Conservation (phyloP, 2,329 filamentous ascomycete genomes). For the Aspergillus floridensis region DNA sequence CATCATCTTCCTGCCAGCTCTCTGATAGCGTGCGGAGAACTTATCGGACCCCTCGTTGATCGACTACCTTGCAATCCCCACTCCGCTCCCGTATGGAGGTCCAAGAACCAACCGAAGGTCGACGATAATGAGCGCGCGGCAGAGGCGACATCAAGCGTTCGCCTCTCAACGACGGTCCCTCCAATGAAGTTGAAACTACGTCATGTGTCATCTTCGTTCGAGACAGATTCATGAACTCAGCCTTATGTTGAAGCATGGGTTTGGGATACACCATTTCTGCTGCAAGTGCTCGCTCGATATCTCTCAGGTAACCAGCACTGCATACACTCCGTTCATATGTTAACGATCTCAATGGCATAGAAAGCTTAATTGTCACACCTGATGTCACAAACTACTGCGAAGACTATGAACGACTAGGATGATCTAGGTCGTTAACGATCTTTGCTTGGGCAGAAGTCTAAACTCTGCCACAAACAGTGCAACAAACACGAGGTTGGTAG, state of each 20-base stretch:
- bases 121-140: not conserved
- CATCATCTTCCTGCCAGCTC: not conserved
- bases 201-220: not conserved
- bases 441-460: not conserved
- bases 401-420: not conserved
- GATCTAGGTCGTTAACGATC: not conserved
- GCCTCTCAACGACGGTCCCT: not conserved
- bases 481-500: conserved; percentile 1
- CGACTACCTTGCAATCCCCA: not conserved
- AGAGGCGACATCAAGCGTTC: not conserved
- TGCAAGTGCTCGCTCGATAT: not conserved
- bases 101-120: not conserved
- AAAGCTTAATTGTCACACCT: conserved; percentile 6
- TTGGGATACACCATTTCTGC: not conserved
- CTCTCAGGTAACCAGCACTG: not conserved
- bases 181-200: not conserved
- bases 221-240: not conserved
- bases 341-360: not conserved
- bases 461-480: not conserved
- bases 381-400: not conserved
- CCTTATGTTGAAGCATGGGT: not conserved
- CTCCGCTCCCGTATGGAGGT: not conserved
- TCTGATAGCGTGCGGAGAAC: not conserved
- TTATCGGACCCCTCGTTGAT: not conserved
- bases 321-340: not conserved